Base-by-base conservation (phyloP, 2,329 filamentous ascomycete species). In the Xylariaceae sp. region DNA sequence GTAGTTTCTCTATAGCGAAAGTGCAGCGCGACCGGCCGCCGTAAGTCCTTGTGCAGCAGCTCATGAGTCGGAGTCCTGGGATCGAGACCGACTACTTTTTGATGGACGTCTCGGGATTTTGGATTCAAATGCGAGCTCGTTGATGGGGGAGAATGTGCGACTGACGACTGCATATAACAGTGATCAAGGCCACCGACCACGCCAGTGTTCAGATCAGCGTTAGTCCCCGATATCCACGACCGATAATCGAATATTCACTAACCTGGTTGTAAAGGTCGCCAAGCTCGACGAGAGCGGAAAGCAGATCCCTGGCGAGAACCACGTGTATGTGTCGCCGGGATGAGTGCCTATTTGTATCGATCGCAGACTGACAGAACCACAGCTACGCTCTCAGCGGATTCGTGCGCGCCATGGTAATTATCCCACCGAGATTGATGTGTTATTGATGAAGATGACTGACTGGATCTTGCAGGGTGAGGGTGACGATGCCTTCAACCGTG, bases 151-250 rank as follows among this genome's bases (percentile, higher is more conserved):
- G 23, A 39, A 53, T 41, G 13, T 30, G 48, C 39, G 54, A 56
- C 61, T 57, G n/a, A 61, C 47, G 15, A 15, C 9, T 15, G 0
- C 23, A 35, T 23, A 30, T 23, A 56, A 61, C 39, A 63, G 61
- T 97, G 86, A 97, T 99, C 88, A 97, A 97, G 85, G 92, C 94
- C 84, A 97, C 97, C 85, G 94, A 99, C 83, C 94, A 99, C 86
- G 93, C 91, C 73, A 96, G 90, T 66, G 94, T 97, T 73, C 94
- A 99, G 37, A 64, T 64, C 52, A 61, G 58, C 54, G 64, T 65
- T 57, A 30, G 57, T 63, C 17, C 11, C n/a, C 15, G 13, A 50
- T 59, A 13, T 30, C 8, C 15, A 7, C 23, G 41, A 18, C n/a
- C 56, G 18, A 47, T 37, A 2, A 23, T 17, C 15, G 30, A 30